Evolutionary conservation across 331 rosid genomes (phyloP).

Genomic region (Stylosanthes scabra): DNA sequence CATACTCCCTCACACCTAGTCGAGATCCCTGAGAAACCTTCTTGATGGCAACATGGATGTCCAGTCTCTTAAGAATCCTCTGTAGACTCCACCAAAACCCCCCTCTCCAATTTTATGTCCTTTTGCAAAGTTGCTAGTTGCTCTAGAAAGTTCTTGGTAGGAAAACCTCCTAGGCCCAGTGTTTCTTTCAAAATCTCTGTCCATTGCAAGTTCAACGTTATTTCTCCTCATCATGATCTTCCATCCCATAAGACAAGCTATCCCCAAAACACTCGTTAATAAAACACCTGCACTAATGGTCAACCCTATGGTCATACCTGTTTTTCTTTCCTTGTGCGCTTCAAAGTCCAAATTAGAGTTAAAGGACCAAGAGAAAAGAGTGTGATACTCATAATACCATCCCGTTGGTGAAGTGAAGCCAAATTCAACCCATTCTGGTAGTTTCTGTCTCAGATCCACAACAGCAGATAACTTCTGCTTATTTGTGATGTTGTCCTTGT

Average conservation of each 20-base stretch:
- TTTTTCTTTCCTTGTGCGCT: not conserved
- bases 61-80: conserved; percentile 37
- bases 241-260: conserved; percentile 22
- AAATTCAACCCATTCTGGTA: conserved; percentile 49
- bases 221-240: conserved; percentile 10
- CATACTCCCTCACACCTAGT: conserved; percentile 52
- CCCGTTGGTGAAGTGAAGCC: conserved; percentile 56
- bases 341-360: conserved; percentile 28
- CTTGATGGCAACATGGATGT: conserved; percentile 41
- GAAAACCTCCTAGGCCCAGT: conserved; percentile 43
- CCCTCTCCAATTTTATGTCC: conserved; percentile 46
- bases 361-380: conserved; percentile 48
- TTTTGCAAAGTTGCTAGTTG: conserved; percentile 38
- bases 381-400: not conserved
- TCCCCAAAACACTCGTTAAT: conserved; percentile 11
- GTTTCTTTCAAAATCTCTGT: conserved; percentile 37
- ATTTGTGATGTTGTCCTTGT: not conserved
- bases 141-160: conserved; percentile 38
- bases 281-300: conserved; percentile 32
- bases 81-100: conserved; percentile 52
- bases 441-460: conserved; percentile 24
- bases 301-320: conserved; percentile 22
- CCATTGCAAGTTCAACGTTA: conserved; percentile 31
- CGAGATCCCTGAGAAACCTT: conserved; percentile 41
- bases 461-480: not conserved